phyloP scores from a whole-genome alignment of 2,329 filamentous ascomycete genomes.

The Calonectria leucothoes region DNA sequence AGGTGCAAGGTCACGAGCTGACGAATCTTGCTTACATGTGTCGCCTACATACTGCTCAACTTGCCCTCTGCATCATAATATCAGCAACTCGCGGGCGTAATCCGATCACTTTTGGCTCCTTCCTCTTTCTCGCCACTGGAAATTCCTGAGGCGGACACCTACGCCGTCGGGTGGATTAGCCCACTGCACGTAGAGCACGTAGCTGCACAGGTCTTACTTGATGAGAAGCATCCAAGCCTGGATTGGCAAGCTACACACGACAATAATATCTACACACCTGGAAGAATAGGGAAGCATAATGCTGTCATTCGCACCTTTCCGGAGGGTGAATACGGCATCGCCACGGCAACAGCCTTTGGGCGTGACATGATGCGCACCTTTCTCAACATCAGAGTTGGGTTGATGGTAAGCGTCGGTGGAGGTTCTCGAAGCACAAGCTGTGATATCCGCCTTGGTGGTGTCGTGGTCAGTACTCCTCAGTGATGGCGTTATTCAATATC shows the following conservation, averaged over 20 bases:
- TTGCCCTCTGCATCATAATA: not conserved
- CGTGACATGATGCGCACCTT: constrained; percentile 4
- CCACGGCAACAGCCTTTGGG: not conserved
- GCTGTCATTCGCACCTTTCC: not conserved
- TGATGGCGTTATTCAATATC: not conserved
- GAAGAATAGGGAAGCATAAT: not conserved
- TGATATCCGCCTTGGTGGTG: not conserved
- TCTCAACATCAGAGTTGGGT: not conserved
- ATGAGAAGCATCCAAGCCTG: not conserved
- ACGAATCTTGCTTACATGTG: not conserved
- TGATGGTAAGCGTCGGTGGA: constrained; percentile 3
- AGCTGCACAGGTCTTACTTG: not conserved
- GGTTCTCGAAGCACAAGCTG: not conserved
- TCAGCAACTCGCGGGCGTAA: not conserved
- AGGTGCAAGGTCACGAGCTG: not conserved
- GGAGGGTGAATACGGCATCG: not conserved
- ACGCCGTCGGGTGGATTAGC: not conserved
- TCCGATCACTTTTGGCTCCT: not conserved
- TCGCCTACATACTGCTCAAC: not conserved
- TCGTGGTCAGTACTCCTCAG: not conserved
- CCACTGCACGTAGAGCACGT: not conserved
- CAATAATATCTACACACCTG: constrained; percentile 5
- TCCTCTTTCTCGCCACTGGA: not conserved
- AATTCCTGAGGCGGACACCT: not conserved
- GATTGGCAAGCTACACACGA: not conserved